Evolutionary conservation across 345 rosid species (phyloP), one percentile per base, ranked within the genome.

Genomic region (Trapa incisa): DNA sequence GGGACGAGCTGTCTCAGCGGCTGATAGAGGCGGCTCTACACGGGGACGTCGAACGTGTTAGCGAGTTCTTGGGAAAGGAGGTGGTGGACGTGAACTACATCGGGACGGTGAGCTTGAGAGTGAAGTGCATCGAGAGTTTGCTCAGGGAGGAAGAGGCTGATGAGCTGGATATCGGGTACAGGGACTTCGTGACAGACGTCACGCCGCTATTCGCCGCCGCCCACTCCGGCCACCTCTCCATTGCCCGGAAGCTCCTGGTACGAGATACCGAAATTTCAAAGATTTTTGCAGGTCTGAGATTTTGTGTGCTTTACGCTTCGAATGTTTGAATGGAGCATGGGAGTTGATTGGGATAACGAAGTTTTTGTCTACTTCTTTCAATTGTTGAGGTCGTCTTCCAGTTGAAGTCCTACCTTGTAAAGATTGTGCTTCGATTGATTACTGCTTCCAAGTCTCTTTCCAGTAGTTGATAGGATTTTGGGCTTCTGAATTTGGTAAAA

Each of bases 151-250:
- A 75, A 2, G 79, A 79, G 62, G 77, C 75, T 32, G 79, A 75
- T 66, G 82, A 79, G 72, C 22, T 73, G 14, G 79, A 75, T 70
- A 65, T 79, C 47, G 65, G 67, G 41, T 64, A 65, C 36, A 73
- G 72, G 42, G 79, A 79, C 62, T 79, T 79, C 57, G 82, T 79
- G 47, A 79, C 79, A 29, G 79, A 79, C 52, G 77, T 79, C 53
- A 76, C 82, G 12, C 75, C 77, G 6, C 75, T 75, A 1, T 79
- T 75, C 60, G 79, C 79, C 17, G 77, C 79, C 52, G 71, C 77
- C 58, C 79, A 76, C 63, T 75, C 79, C 12, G 79, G 74, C 64
- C 79, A 68, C 38, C 61, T 76, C 32, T 70, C 71, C 22, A 58
- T 73, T 64, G 77, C 77, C 11, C 47, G 75, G 52, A 71, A 71